Percentiles rank a stretch among this genome's conserved stretches.
phyloP scores from a whole-genome alignment of 768 basidiomycete species.

The Boletales sp. region DNA sequence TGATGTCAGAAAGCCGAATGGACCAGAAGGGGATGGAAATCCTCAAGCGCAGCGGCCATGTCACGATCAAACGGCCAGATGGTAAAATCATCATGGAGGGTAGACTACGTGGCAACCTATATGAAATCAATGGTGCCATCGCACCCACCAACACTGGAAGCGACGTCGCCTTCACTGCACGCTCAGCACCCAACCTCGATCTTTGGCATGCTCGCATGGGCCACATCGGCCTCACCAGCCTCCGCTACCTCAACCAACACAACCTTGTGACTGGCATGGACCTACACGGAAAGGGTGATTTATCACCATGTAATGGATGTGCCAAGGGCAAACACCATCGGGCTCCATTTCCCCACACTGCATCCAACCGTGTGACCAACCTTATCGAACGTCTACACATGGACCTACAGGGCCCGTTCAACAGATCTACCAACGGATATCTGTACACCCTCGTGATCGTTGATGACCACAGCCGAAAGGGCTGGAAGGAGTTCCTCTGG shows the following conservation, averaged over 20 bases:
- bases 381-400: no score
- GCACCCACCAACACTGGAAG: background rate
- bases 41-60: background rate
- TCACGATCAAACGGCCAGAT: background rate
- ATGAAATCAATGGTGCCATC: conserved; percentile 6
- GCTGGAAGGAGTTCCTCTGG: no score
- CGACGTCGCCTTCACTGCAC: background rate
- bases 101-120: conserved; percentile 2
- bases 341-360: background rate
- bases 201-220: conserved; percentile 6
- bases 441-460: no score
- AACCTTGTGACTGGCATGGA: conserved; percentile 6
- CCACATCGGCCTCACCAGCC: conserved; percentile 7
- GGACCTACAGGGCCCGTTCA: no score
- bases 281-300: background rate
- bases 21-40: conserved; percentile 5
- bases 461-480: no score
- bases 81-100: conserved; percentile 8
- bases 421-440: no score
- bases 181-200: background rate
- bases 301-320: conserved; percentile 5
- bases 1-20: conserved; percentile 7
- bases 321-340: conserved; percentile 10
- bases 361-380: no score
- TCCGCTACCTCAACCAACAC: conserved; percentile 2